A percentile compares a stretch with the other conserved stretches of the same genome.
These are phyloP conservation scores for Jamesozyma piceae DNA, from an alignment of 805 yeast species.

Conservation along the genomic window DNA sequence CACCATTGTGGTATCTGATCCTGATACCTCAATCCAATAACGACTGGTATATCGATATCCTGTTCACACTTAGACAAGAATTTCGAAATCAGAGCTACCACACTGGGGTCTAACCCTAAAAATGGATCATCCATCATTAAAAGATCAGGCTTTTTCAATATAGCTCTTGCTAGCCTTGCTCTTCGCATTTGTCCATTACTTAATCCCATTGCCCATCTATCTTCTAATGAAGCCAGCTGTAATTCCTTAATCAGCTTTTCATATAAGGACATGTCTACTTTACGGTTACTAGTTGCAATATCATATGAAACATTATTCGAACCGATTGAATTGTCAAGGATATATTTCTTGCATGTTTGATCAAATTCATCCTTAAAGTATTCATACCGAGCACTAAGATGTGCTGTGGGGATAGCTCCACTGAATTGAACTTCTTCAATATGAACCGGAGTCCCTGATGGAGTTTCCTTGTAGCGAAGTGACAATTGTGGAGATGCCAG, in stretches of 20 bases:
- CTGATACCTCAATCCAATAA: slow-evolving; percentile 70
- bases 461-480: slow-evolving; percentile 9
- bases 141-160: slow-evolving; percentile 55
- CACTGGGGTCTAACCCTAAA: slow-evolving; percentile 76
- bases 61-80: slow-evolving; percentile 16
- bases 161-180: slow-evolving; percentile 72
- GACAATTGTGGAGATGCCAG: slow-evolving; percentile 23
- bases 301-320: slow-evolving; percentile 38
- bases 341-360: slow-evolving; percentile 51
- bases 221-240: slow-evolving; percentile 45
- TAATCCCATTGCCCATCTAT: slow-evolving; percentile 75
- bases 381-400: slow-evolving; percentile 84
- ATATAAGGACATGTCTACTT: slow-evolving; percentile 32
- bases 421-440: slow-evolving; percentile 36
- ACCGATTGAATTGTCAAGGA: slow-evolving; percentile 39
- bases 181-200: slow-evolving; percentile 93
- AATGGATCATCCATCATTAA: slow-evolving; percentile 86
- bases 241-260: slow-evolving; percentile 40
- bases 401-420: slow-evolving; percentile 47
- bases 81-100: slow-evolving; percentile 49
- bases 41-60: slow-evolving; percentile 32
- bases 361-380: slow-evolving; percentile 78
- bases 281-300: slow-evolving; percentile 20
- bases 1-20: slow-evolving; percentile 77
- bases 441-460: neutral